A percentile compares a stretch with the other conserved stretches of the same genome.
These are phyloP conservation scores for Diaporthe batatas DNA, from an alignment of 2,329 filamentous ascomycete genomes.

Conservation along the genomic window DNA sequence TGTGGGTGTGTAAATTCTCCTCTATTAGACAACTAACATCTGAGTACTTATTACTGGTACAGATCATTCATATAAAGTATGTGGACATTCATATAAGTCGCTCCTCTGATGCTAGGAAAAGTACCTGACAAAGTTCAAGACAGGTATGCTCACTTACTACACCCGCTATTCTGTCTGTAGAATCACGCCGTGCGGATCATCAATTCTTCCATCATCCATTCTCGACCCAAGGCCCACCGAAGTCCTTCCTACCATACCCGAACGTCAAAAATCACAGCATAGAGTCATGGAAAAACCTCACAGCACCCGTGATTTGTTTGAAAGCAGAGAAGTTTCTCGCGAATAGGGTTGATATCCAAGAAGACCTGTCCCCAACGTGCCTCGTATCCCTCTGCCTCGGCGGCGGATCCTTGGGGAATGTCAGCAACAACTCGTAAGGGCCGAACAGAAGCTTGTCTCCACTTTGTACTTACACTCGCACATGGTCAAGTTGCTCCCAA, in stretches of 20 bases:
- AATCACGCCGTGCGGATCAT: not conserved
- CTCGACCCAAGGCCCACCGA: not conserved
- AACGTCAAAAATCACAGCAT: not conserved
- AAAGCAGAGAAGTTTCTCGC: not conserved
- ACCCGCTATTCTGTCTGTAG: too few species aligned
- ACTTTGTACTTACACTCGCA: not conserved
- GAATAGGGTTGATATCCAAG: not conserved
- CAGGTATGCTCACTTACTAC: not conserved
- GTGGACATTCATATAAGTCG: not conserved
- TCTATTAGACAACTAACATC: too few species aligned
- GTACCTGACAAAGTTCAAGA: too few species aligned
- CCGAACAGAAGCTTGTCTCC: not conserved
- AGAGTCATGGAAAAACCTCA: not conserved
- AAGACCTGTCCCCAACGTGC: not conserved
- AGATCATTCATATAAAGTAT: not conserved
- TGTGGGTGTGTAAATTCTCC: too few species aligned
- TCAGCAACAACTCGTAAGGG: not conserved
- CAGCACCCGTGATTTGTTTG: too few species aligned
- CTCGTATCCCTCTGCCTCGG: not conserved
- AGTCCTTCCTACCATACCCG: not conserved
- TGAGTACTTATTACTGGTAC: too few species aligned
- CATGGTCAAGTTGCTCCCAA: slow-evolving; percentile 23
- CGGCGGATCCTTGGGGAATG: not conserved
- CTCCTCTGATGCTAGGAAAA: not conserved
- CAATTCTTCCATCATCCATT: not conserved